Evolutionary conservation across 2,329 filamentous ascomycete species (phyloP).

Genomic region (Aspergillus pseudoglaucus): DNA sequence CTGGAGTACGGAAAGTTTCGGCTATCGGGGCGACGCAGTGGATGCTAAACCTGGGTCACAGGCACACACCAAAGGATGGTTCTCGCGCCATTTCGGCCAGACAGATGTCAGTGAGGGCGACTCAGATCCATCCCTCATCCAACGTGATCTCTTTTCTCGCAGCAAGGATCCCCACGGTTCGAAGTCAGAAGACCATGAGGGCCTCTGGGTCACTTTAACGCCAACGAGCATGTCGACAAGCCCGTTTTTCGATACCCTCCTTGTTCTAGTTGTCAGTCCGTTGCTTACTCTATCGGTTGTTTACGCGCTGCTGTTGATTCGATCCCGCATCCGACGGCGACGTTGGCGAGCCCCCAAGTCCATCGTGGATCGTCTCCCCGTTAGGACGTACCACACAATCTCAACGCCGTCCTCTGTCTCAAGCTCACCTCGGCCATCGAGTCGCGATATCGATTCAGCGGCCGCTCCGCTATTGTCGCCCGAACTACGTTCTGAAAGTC

Average conservation of each 20-base stretch:
- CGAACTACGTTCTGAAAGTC: slow-evolving; percentile 21
- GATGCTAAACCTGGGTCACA: slow-evolving; percentile 8
- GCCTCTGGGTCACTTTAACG: slow-evolving; percentile 93
- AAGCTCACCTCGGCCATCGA: slow-evolving; percentile 53
- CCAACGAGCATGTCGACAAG: slow-evolving; percentile 81
- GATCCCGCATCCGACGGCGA: slow-evolving; percentile 79
- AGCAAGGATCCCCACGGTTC: slow-evolving; percentile 4
- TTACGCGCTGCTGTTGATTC: slow-evolving; percentile 78
- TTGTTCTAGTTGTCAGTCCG: slow-evolving; percentile 95
- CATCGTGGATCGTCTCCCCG: slow-evolving; percentile 86
- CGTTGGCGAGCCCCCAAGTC: slow-evolving; percentile 97
- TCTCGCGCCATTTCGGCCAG: slow-evolving; percentile 29
- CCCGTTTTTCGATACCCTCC: slow-evolving; percentile 89
- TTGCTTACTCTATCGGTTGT: slow-evolving; percentile 88
- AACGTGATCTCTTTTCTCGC: not conserved
- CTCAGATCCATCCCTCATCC: slow-evolving; percentile 4
- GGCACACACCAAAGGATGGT: slow-evolving; percentile 23
- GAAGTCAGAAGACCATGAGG: slow-evolving; percentile 55
- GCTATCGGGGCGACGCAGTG: slow-evolving; percentile 4
- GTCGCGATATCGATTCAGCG: slow-evolving; percentile 59
- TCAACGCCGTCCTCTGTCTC: slow-evolving; percentile 53
- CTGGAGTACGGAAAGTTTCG: slow-evolving; percentile 7
- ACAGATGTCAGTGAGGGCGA: slow-evolving; percentile 12
- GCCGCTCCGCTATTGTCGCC: slow-evolving; percentile 67
- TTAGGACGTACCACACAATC: slow-evolving; percentile 90